Base-by-base conservation (phyloP, 331 rosid genomes). In the Quercus tomentella region DNA sequence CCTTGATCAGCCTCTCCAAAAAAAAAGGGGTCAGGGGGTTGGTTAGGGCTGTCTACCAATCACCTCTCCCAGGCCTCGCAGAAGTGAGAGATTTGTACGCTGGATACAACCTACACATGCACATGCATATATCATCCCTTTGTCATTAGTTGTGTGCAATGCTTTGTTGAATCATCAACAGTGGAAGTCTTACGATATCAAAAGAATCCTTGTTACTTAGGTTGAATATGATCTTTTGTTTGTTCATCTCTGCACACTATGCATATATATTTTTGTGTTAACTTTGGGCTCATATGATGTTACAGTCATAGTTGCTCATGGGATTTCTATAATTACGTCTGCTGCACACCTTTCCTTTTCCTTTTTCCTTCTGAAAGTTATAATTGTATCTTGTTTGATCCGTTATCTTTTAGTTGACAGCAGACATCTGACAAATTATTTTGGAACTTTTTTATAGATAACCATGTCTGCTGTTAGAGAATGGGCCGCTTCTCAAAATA, bases 401-500 rank as follows among this genome's bases (percentile, higher is more conserved):
- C 10, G 51, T 82, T 77, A 72, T 30, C 17, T 58, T 65, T 35
- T 74, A 79, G 22, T 85, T 76, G 23, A 12, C 76, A 30, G 56
- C 11, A 8, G 60, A 17, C 75, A 35, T 56, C 87, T 82, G 76
- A 83, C 76, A 10, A 22, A 82, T 79, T 66, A 7, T 74, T 68
- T 26, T 79, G 70, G 60, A 14, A 82, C 82, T 78, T 78, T 61
- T 73, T 63, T 84, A 68, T 69, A 96, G 98, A 96, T 96, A 84
- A 96, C 99, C 74, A 96, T 96, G 99, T 96, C 99, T 41, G 99
- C 98, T 2, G 98, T 96, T 69, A 93, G 99, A 91, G 99, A 96
- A 86, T 93, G 98, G 99, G 99, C 99, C 56, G 99, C 99, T 81
- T 96, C 99, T 79, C 93, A 93, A 86, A 91, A 93, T 76, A 81